Percentiles rank a stretch among this genome's conserved stretches.
Evolutionary conservation across 768 basidiomycete species (phyloP).

Genomic region (Dentipellis fragilis): DNA sequence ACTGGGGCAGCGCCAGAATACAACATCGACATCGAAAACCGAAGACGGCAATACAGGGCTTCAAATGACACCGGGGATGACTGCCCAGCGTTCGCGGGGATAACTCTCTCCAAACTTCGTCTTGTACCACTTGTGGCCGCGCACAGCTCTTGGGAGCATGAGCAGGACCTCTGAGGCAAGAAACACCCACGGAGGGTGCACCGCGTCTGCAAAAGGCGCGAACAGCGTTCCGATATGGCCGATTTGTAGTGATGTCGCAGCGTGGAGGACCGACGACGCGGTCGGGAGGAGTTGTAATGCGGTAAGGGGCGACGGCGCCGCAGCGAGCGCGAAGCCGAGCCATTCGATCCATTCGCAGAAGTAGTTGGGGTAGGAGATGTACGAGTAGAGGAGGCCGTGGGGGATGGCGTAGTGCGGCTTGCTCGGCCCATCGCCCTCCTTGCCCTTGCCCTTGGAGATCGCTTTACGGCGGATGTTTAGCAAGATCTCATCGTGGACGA

Average conservation of each 20-base stretch:
- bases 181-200: constrained; percentile 77
- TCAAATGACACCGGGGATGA: constrained; percentile 45
- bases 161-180: constrained; percentile 55
- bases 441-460: constrained; percentile 21
- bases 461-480: constrained; percentile 69
- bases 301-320: constrained; percentile 34
- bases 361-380: constrained; percentile 89
- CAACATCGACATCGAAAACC: no score
- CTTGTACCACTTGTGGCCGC: constrained; percentile 83
- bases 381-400: constrained; percentile 62
- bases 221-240: constrained; percentile 8
- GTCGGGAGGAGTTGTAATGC: constrained; percentile 1
- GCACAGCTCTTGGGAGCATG: constrained; percentile 77
- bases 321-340: constrained; percentile 77
- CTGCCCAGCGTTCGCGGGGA: constrained; percentile 63
- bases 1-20: no score
- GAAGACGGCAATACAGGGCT: neutral
- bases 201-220: constrained; percentile 22
- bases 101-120: constrained; percentile 61
- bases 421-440: constrained; percentile 11
- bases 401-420: constrained; percentile 64
- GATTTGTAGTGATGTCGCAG: neutral
- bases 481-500: constrained; percentile 86
- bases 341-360: constrained; percentile 94
- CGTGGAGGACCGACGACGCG: neutral